Evolutionary conservation across 805 yeast species (phyloP).

Genomic region (Sporopachydermia quercuum): DNA sequence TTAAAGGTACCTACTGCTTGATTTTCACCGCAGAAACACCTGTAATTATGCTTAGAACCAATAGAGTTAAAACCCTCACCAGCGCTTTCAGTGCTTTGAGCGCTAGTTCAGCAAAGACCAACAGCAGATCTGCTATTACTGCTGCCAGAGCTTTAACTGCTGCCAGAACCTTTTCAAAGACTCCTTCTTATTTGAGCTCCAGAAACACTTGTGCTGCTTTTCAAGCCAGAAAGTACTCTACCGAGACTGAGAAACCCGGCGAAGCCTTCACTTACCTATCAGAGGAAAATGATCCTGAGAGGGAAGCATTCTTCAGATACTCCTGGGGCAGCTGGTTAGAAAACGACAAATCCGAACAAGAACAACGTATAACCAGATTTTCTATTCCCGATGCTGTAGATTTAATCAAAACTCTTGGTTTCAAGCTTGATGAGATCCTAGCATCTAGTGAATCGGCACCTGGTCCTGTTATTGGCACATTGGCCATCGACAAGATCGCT

Average conservation of each 20-base stretch:
- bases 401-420: slow-evolving; percentile 22
- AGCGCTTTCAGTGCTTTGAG: too few relatives aligned
- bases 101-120: too few relatives aligned
- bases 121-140: too few relatives aligned
- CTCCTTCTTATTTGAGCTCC: too few relatives aligned
- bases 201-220: too few relatives aligned
- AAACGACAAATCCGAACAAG: slow-evolving; percentile 62
- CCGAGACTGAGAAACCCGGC: slow-evolving; percentile 1
- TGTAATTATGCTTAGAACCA: too few relatives aligned
- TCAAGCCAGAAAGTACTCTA: too few relatives aligned
- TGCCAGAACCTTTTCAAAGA: too few relatives aligned
- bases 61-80: too few relatives aligned
- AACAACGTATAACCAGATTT: slow-evolving; percentile 64
- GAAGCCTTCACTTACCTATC: slow-evolving; percentile 34
- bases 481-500: slow-evolving; percentile 15
- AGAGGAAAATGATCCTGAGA: slow-evolving; percentile 50
- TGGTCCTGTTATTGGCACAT: slow-evolving; percentile 6
- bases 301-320: slow-evolving; percentile 67
- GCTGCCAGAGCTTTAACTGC: too few relatives aligned
- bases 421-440: background rate
- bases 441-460: slow-evolving; percentile 21
- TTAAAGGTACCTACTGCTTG: too few relatives aligned
- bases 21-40: too few relatives aligned
- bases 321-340: slow-evolving; percentile 93
- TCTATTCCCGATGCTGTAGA: slow-evolving; percentile 60